Conservation (phyloP, 1,284 basidiomycete genomes). For the Ustilago curta region DNA sequence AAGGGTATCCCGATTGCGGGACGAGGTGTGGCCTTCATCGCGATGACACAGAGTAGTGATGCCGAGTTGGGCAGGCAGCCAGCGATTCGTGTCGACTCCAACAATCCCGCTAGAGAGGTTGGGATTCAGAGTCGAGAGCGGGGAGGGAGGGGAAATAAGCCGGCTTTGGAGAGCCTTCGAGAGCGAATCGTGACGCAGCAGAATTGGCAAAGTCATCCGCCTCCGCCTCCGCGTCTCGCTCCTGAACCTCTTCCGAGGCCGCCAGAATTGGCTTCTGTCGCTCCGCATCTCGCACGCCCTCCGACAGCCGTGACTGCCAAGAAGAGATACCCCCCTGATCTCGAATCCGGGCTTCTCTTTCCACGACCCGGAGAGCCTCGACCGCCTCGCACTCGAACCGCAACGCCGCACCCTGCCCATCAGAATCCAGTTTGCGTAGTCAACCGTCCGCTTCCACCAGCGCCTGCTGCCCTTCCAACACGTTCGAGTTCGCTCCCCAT, state of each 20-base stretch:
- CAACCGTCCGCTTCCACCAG: conserved; percentile 33
- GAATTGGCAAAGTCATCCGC: background rate
- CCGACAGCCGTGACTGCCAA: conserved; percentile 13
- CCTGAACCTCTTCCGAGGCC: background rate
- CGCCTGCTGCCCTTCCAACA: conserved; percentile 10
- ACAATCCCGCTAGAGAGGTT: background rate
- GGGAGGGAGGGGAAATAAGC: background rate
- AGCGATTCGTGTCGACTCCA: background rate
- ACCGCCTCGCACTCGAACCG: conserved; percentile 3
- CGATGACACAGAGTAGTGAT: background rate
- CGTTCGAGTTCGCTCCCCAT: background rate
- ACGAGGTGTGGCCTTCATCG: background rate
- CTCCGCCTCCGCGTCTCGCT: conserved; percentile 12
- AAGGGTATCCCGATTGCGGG: conserved; percentile 21
- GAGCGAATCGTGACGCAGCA: conserved; percentile 18
- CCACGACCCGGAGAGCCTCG: conserved; percentile 1
- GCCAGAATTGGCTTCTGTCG: background rate
- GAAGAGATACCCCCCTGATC: conserved; percentile 5
- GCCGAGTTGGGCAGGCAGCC: background rate
- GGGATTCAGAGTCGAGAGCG: background rate
- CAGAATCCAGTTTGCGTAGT: background rate
- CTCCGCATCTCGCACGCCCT: background rate
- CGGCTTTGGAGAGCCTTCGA: conserved; percentile 16
- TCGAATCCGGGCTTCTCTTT: background rate
- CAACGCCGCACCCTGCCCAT: conserved; percentile 7